Base-by-base conservation (phyloP, 805 yeast species). In the Saccharomycopsis fermentans region DNA sequence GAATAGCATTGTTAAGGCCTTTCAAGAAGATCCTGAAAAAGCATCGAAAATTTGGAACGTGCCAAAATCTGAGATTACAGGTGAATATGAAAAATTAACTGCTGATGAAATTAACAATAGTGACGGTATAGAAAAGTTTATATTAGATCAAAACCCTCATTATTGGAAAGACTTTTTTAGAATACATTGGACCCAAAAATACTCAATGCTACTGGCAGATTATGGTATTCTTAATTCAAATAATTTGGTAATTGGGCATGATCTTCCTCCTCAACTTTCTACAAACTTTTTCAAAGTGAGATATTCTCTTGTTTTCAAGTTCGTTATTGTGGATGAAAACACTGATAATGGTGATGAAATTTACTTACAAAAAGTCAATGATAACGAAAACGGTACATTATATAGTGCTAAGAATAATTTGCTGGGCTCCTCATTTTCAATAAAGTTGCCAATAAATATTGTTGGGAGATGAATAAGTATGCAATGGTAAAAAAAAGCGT, bases 371-470 rank as follows among this genome's bases (percentile, higher is more conserved):
- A 65, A 64, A 40, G 65, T 70, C 32, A 74, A 72, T 60, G 68
- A 66, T 12, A 79, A 76, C 61, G 64, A 67, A 14, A 69, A 71
- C 1, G 80, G 79, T 8, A 57, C 60, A 9, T 58, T 73, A 9
- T 63, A 59, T 14, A 67, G 68, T 39, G 74, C 76, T 0, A 69
- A 64, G 39, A 73, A 73, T 34, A 63, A 62, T 24, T 29, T 76
- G 12, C 71, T 68, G 24, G 79, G 79, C 6, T 67, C 65, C 24
- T 76, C 71, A 29, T 75, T 81, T 59, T 66, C 69, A 9, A 76
- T 79, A 56, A 69, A 75, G 47, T 65, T 80, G 5, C 83, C 83
- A 1, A 40, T 80, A 1, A 66, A 69, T 26, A 71, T 80, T 1
- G 62, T 78, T 17, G 81, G 50, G 17, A 43, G 26, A 24, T 43